A percentile compares a stretch with the other conserved stretches of the same genome.
These are phyloP conservation scores for Russula dissimulans DNA, from an alignment of 768 basidiomycete species.

Conservation along the genomic window DNA sequence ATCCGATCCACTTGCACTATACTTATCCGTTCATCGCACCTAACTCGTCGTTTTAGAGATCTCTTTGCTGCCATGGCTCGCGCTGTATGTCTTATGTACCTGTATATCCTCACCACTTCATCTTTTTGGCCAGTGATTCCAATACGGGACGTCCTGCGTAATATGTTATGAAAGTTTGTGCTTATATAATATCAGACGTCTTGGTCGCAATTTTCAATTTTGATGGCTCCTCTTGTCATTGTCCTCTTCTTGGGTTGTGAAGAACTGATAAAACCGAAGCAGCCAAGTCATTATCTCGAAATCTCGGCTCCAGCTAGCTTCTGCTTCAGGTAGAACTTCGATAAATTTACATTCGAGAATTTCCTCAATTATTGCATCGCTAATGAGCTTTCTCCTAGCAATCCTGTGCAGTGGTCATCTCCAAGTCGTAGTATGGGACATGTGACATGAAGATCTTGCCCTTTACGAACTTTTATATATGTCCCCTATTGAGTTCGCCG, in stretches of 20 bases:
- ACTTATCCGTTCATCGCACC: constrained; percentile 13
- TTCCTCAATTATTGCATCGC: too few species aligned
- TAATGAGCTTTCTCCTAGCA: too few species aligned
- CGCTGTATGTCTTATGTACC: constrained; percentile 10
- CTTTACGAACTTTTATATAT: background rate
- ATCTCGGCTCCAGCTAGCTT: too few species aligned
- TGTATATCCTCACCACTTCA: constrained; percentile 2
- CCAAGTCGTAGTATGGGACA: too few species aligned
- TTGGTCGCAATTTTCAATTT: background rate
- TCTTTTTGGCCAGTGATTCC: background rate
- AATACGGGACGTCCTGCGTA: background rate
- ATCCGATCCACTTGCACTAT: constrained; percentile 5
- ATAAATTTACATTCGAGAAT: too few species aligned
- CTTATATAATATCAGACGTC: background rate
- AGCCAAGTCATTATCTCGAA: too few species aligned
- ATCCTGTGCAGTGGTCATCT: too few species aligned
- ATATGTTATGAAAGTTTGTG: background rate
- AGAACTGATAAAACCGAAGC: too few species aligned
- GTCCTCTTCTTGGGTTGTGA: background rate
- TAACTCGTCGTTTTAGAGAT: constrained; percentile 6
- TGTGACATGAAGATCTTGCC: too few species aligned
- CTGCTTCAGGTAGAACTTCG: too few species aligned
- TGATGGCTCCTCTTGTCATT: background rate
- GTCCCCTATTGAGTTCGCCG: background rate
- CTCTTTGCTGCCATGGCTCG: background rate